A percentile compares a stretch with the other conserved stretches of the same genome.
Evolutionary conservation across 2,329 filamentous ascomycete species (phyloP).

Genomic region (Stachybotrys chlorohalonatus): DNA sequence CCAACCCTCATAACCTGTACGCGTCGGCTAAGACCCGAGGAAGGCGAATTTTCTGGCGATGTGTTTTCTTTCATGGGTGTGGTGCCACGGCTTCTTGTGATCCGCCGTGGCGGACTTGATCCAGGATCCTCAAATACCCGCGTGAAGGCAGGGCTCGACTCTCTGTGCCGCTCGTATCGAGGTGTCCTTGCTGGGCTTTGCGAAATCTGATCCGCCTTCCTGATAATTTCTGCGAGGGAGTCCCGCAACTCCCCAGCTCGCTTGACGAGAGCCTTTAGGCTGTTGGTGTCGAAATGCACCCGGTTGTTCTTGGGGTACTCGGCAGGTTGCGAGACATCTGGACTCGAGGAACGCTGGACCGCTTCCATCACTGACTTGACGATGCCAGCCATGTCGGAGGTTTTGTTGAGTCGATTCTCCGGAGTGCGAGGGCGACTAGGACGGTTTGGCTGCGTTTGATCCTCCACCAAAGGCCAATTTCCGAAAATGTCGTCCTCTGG

Average conservation of each 20-base stretch:
- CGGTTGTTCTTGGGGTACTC: slow-evolving; percentile 25
- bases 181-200: slow-evolving; percentile 46
- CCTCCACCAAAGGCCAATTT: slow-evolving; percentile 34
- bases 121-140: slow-evolving; percentile 56
- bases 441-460: slow-evolving; percentile 21
- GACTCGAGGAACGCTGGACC: slow-evolving; percentile 46
- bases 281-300: slow-evolving; percentile 60
- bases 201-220: slow-evolving; percentile 48
- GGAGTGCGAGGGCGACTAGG: slow-evolving; percentile 33
- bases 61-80: slow-evolving; percentile 40
- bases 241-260: slow-evolving; percentile 52
- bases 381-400: slow-evolving; percentile 36
- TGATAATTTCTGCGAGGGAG: slow-evolving; percentile 49
- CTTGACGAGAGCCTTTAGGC: slow-evolving; percentile 56
- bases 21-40: slow-evolving; percentile 38
- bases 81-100: slow-evolving; percentile 43
- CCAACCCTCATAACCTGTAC: slow-evolving; percentile 59
- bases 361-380: slow-evolving; percentile 55
- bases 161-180: slow-evolving; percentile 31
- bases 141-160: slow-evolving; percentile 59
- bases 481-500: slow-evolving; percentile 60
- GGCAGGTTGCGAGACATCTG: slow-evolving; percentile 26
- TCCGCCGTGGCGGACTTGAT: slow-evolving; percentile 42
- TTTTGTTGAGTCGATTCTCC: slow-evolving; percentile 21
- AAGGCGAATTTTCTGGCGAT: slow-evolving; percentile 44